Percentiles rank a stretch among this genome's conserved stretches.
Conservation (phyloP, 164 flowering plant genomes). For the Tinospora cordifolia region DNA sequence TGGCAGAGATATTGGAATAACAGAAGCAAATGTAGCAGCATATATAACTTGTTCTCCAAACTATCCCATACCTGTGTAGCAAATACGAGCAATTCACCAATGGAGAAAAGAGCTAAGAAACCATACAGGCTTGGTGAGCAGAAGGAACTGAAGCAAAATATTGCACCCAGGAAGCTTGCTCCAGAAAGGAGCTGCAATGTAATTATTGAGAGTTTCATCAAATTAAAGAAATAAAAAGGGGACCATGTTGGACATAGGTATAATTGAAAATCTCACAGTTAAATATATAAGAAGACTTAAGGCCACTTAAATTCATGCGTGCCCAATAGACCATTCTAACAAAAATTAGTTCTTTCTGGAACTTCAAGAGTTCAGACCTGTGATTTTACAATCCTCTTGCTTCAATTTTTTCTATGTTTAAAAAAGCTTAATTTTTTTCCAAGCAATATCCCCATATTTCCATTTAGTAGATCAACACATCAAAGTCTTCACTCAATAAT, state of each 20-base stretch:
- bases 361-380: too few species aligned
- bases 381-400: too few species aligned
- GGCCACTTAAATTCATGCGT: background rate
- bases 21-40: conserved; percentile 1
- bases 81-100: conserved; percentile 83
- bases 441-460: too few species aligned
- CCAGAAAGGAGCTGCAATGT: conserved; percentile 69
- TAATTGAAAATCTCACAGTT: background rate
- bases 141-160: conserved; percentile 82
- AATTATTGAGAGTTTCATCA: conserved; percentile 5
- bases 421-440: too few species aligned
- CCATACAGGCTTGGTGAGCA: conserved; percentile 52
- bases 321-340: background rate
- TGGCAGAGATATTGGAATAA: conserved; percentile 1
- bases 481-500: too few species aligned
- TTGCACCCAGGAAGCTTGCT: conserved; percentile 74
- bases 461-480: too few species aligned
- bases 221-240: background rate
- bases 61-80: conserved; percentile 72
- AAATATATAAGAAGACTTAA: background rate
- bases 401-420: too few species aligned
- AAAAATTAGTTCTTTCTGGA: background rate
- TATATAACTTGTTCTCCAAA: background rate
- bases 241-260: background rate
- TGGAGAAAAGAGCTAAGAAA: conserved; percentile 58